phyloP scores from a whole-genome alignment of 805 yeast species.

The Nakazawaea pomicola region DNA sequence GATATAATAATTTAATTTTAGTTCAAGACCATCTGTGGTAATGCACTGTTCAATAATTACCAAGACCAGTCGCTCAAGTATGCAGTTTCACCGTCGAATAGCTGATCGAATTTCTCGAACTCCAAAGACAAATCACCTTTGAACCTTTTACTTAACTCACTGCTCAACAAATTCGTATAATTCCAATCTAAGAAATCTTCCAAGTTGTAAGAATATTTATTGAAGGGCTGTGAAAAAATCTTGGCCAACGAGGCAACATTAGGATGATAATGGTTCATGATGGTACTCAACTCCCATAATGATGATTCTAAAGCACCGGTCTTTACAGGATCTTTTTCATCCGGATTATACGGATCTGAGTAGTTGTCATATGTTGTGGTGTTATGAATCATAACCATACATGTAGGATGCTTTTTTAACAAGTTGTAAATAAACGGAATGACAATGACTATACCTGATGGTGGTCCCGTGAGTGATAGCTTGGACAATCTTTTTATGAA shows the following conservation, averaged over 20 bases:
- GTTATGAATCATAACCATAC: constrained; percentile 83
- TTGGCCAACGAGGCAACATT: constrained; percentile 89
- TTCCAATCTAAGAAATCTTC: constrained; percentile 95
- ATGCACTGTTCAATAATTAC: background rate
- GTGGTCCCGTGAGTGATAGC: constrained; percentile 70
- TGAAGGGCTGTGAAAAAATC: constrained; percentile 84
- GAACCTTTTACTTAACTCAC: constrained; percentile 59
- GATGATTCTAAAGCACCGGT: constrained; percentile 83
- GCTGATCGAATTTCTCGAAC: constrained; percentile 46
- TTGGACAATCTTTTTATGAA: constrained; percentile 81
- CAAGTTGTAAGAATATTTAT: constrained; percentile 78
- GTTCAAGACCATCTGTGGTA: too few species aligned
- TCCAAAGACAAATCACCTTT: constrained; percentile 77
- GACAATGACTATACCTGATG: constrained; percentile 81
- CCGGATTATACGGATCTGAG: constrained; percentile 61
- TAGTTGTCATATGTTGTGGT: constrained; percentile 29
- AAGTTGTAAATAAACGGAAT: constrained; percentile 91
- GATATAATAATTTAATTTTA: too few species aligned
- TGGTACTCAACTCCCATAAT: constrained; percentile 85
- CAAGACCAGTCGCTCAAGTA: constrained; percentile 10
- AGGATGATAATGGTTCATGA: constrained; percentile 82
- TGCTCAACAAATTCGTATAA: constrained; percentile 58
- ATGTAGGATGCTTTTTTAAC: constrained; percentile 86
- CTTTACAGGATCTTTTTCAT: constrained; percentile 67
- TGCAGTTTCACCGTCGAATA: constrained; percentile 26